These are phyloP conservation scores for Hibiscus trionum DNA, from an alignment of 345 rosid species.

Conservation along the genomic window DNA sequence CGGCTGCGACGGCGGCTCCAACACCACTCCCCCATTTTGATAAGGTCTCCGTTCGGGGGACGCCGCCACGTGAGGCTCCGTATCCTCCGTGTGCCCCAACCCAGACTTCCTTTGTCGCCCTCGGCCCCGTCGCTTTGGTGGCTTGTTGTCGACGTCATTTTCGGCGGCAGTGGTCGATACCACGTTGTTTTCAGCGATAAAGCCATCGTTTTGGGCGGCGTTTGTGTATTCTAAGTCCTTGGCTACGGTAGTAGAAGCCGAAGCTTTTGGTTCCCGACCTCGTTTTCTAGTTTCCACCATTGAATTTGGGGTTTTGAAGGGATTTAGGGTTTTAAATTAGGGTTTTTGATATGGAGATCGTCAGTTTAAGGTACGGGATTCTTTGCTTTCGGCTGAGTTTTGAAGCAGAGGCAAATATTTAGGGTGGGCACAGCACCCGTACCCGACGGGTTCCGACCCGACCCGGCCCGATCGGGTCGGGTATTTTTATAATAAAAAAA, in stretches of 20 bases:
- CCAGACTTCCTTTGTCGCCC: conserved; percentile 36
- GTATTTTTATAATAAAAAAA: too few relatives aligned
- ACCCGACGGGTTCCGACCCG: too few relatives aligned
- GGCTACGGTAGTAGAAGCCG: conserved; percentile 20
- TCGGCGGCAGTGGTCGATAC: conserved; percentile 24
- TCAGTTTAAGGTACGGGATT: neutral
- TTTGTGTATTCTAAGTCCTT: conserved; percentile 23
- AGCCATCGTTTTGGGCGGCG: conserved; percentile 17
- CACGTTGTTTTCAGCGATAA: conserved; percentile 15
- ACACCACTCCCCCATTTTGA: conserved; percentile 5
- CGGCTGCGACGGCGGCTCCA: conserved; percentile 22
- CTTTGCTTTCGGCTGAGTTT: neutral
- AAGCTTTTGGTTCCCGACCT: conserved; percentile 28
- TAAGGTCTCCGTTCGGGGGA: conserved; percentile 23
- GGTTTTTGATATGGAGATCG: conserved; percentile 3
- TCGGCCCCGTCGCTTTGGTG: conserved; percentile 39
- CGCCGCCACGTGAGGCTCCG: conserved; percentile 17
- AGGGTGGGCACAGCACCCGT: too few relatives aligned
- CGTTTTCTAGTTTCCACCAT: conserved; percentile 42
- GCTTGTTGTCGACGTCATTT: conserved; percentile 18
- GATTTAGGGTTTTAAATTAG: neutral
- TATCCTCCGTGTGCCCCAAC: conserved; percentile 23
- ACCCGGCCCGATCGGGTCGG: too few relatives aligned
- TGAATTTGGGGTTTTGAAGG: neutral
- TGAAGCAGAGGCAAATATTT: neutral